A percentile compares a stretch with the other conserved stretches of the same genome.
Conservation (phyloP, 768 basidiomycete genomes). For the Strobilomyces dryophilus region DNA sequence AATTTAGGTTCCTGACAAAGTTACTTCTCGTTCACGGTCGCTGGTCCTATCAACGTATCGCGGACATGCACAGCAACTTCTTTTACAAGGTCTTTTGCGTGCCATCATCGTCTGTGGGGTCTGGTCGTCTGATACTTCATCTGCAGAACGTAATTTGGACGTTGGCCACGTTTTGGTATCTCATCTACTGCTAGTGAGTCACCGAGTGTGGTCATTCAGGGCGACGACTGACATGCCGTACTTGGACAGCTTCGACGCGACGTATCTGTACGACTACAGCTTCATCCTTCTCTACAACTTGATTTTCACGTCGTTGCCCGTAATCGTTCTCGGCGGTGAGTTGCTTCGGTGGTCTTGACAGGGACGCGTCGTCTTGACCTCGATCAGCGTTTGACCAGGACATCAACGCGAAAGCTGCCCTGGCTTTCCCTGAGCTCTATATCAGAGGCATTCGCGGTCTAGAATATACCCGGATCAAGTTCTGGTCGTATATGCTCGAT, state of each 20-base stretch:
- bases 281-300: conserved; percentile 91
- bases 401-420: conserved; percentile 80
- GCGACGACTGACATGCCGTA: conserved; percentile 12
- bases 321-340: conserved; percentile 84
- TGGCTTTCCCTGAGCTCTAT: conserved; percentile 96
- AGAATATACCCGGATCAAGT: conserved; percentile 88
- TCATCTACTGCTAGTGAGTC: conserved; percentile 79
- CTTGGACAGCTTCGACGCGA: conserved; percentile 76
- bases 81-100: conserved; percentile 76
- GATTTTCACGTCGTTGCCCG: conserved; percentile 90
- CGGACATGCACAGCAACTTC: conserved; percentile 97
- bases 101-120: not conserved
- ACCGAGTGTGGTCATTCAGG: not conserved
- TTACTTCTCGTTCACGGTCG: conserved; percentile 90
- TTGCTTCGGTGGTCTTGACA: not conserved
- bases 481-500: conserved; percentile 94
- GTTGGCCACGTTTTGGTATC: conserved; percentile 90
- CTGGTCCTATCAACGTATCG: conserved; percentile 95
- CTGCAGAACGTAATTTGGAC: conserved; percentile 90
- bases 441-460: conserved; percentile 89
- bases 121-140: not conserved
- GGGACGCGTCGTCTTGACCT: conserved; percentile 4
- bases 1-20: conserved; percentile 92
- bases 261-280: conserved; percentile 92
- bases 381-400: conserved; percentile 85